Evolutionary conservation across 2,329 filamentous ascomycete species (phyloP).

Genomic region (Penicillium sp.): DNA sequence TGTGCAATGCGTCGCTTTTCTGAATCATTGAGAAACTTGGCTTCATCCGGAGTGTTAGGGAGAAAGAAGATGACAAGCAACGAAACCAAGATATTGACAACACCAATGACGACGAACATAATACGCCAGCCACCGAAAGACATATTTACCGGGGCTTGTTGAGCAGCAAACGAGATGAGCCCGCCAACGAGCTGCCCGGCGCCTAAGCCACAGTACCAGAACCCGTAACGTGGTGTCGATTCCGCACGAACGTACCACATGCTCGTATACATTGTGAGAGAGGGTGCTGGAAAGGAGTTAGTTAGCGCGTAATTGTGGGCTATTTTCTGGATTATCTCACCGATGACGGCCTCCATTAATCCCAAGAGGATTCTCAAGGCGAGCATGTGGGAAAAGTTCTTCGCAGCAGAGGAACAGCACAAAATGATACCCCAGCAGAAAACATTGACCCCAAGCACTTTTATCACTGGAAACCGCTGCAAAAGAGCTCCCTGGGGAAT

Average conservation of each 20-base stretch:
- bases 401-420: conserved; percentile 39
- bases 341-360: conserved; percentile 40
- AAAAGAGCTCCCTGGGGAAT: conserved; percentile 55
- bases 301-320: too few relatives aligned
- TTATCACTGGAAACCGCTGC: conserved; percentile 52
- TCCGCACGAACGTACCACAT: conserved; percentile 25
- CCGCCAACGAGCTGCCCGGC: conserved; percentile 25
- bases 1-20: conserved; percentile 16
- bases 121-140: conserved; percentile 22
- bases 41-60: conserved; percentile 15
- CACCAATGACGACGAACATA: conserved; percentile 25
- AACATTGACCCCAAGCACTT: conserved; percentile 54
- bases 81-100: conserved; percentile 18
- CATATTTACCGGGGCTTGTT: conserved; percentile 18
- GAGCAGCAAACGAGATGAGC: conserved; percentile 23
- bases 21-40: conserved; percentile 17
- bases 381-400: conserved; percentile 45
- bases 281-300: conserved; percentile 5
- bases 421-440: conserved; percentile 48
- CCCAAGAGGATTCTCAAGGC: conserved; percentile 51
- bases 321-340: conserved; percentile 7
- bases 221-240: conserved; percentile 22
- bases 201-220: conserved; percentile 27
- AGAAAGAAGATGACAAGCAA: conserved; percentile 19
- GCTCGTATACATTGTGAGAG: conserved; percentile 23